Base-by-base conservation (phyloP, 805 yeast species). In the Ogataea nakhonphanomensis region DNA sequence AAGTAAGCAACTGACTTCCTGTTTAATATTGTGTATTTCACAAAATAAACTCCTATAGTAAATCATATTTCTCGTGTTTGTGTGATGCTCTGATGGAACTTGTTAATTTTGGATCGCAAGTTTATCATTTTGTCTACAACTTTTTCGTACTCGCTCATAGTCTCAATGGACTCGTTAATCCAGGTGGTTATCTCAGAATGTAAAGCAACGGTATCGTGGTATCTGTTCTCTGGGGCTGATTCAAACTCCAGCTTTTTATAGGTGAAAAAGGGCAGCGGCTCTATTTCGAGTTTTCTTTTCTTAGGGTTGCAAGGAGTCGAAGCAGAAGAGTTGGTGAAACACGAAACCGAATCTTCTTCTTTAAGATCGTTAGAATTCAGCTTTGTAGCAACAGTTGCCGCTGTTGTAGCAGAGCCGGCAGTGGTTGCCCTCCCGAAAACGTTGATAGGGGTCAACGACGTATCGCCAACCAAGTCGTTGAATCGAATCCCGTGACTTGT, bases 1-100 rank as follows among this genome's bases (percentile, higher is more conserved):
- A 86, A 84, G 80, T 84, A 95, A 84, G 51, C 50, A 44, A 49
- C 51, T 44, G 46, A 41, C 39, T 46, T 38, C 42, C 36, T 39
- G 42, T 42, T 39, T 35, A 44, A 41, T 39, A 39, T 39, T 41
- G 43, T 41, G 41, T 41, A 37, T 45, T 37, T 38, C 42, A 38
- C 42, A 38, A 33, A 38, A 38, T 38, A 38, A 33, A 38, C 35
- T 29, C 33, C 40, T 31, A 25, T 37, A 37, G 41, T 35, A 37
- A 37, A 31, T 37, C 14, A 30, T 10, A 25, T 31, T 14, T 31
- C 26, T 8, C 30, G 7, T 7, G 22, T 15, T 25, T 28, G 13
- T 15, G 21, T 25, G 12, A 53, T 17, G 5, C 20, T 17, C 5
- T 17, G 20, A 17, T 17, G 33, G 7, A 58, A 36, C 20, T 33